Evolutionary conservation across 257 asterid species (phyloP), one percentile per base, ranked within the genome.

Genomic region (Lantana camara): DNA sequence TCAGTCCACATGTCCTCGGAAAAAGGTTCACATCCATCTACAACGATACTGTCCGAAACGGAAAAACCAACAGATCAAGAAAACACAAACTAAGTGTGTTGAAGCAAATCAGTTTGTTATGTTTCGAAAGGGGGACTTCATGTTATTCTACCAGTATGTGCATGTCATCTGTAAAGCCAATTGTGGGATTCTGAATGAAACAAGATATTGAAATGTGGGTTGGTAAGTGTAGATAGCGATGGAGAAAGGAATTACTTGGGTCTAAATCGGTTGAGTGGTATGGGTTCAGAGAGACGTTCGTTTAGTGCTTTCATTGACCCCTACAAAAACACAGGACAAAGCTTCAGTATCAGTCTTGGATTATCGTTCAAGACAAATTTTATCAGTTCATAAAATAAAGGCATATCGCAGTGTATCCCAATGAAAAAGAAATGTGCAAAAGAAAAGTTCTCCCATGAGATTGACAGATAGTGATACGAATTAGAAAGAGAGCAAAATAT

Each of bases 1-100:
- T 85, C 83, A 49, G 50, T 72, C 91, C 88, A 81, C 67, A 81
- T 64, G 68, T 84, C 91, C 83, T 84, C 85, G 21, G 83, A 54
- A 64, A 79, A 84, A n/a, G 88, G 86, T 53, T 67, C 68, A 1
- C 82, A 80, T 49, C 83, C 85, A 53, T 78, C 85, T 64, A 84
- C 73, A 60, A 81, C 21, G 72, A 84, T 59, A 35, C 88, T 79
- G 75, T 32, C 56, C 8, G 20, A 23, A 66, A 42, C 8, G n/a
- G 55, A 58, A 53, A 57, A 63, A 50, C 21, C 9, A 51, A 27
- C 16, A 1, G 13, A 45, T 38, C 5, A 11, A 35, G 60, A 13
- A 24, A 14, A 7, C 24, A 7, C 7, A 20, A 37, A 11, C 16
- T 37, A 45, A 42, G 19, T 66, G 17, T 17, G 19, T 27, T 20